These are phyloP conservation scores for Pezicula carpinea DNA, from an alignment of 2,329 filamentous ascomycete genomes.

Conservation along the genomic window DNA sequence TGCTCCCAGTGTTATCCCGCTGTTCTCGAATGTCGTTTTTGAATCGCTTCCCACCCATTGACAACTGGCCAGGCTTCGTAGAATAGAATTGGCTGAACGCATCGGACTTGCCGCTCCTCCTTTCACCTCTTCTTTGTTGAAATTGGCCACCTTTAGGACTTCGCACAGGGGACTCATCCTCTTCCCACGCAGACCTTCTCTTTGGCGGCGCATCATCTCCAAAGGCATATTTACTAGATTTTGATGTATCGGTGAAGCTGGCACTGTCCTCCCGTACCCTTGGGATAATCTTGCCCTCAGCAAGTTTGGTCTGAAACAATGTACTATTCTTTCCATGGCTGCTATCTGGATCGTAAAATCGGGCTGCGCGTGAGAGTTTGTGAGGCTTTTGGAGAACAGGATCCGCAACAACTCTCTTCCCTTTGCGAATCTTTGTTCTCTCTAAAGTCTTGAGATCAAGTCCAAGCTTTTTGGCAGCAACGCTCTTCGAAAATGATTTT, in stretches of 20 bases:
- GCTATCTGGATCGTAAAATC: slow-evolving; percentile 46
- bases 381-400: slow-evolving; percentile 29
- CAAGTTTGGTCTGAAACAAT: slow-evolving; percentile 39
- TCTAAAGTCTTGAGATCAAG: slow-evolving; percentile 11
- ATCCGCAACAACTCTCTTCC: slow-evolving; percentile 49
- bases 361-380: slow-evolving; percentile 41
- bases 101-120: not conserved
- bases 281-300: slow-evolving; percentile 5
- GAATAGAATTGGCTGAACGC: slow-evolving; percentile 1
- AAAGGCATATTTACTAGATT: too few relatives aligned
- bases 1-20: not conserved
- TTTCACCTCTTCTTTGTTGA: not conserved
- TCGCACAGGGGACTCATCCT: not conserved
- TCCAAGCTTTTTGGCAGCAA: not conserved
- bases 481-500: not conserved
- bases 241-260: too few relatives aligned
- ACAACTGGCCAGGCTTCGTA: not conserved
- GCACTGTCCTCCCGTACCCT: too few relatives aligned
- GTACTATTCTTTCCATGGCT: slow-evolving; percentile 51
- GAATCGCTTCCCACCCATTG: not conserved
- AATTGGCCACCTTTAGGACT: not conserved
- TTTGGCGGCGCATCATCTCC: not conserved
- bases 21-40: not conserved
- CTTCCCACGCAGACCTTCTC: not conserved
- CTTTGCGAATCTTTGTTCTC: slow-evolving; percentile 36